Evolutionary conservation across 805 yeast genomes (phyloP).

Genomic region (Clavispora fructus): DNA sequence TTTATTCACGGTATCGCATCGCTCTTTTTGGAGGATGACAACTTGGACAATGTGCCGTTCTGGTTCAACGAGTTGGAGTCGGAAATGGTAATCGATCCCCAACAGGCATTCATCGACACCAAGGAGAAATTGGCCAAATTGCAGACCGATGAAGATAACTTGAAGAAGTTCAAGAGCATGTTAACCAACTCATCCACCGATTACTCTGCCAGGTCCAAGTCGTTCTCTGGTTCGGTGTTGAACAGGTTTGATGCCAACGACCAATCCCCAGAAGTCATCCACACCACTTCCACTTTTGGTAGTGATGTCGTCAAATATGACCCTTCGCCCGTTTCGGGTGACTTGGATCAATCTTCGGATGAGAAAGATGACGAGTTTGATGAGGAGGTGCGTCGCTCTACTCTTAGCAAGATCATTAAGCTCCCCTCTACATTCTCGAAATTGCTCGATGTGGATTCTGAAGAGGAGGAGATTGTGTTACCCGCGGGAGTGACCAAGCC

Average conservation of each 20-base stretch:
- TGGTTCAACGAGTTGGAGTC: constrained; percentile 88
- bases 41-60: constrained; percentile 83
- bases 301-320: constrained; percentile 8
- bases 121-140: constrained; percentile 47
- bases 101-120: constrained; percentile 68
- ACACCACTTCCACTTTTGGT: neutral
- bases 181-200: constrained; percentile 19
- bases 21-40: constrained; percentile 83
- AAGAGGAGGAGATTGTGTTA: constrained; percentile 72
- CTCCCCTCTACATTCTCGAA: constrained; percentile 26
- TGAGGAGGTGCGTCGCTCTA: constrained; percentile 8
- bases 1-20: constrained; percentile 91
- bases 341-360: constrained; percentile 26
- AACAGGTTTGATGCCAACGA: constrained; percentile 10
- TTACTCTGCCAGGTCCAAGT: constrained; percentile 34
- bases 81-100: constrained; percentile 59
- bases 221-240: constrained; percentile 33
- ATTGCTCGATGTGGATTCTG: constrained; percentile 67
- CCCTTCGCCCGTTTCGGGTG: constrained; percentile 11
- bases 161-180: constrained; percentile 39
- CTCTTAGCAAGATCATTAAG: constrained; percentile 18
- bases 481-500: constrained; percentile 92
- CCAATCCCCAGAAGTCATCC: constrained; percentile 1
- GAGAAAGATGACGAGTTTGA: constrained; percentile 30
- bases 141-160: constrained; percentile 41